Conservation (phyloP, 2,329 filamentous ascomycete genomes). For the Colletotrichum costaricense region DNA sequence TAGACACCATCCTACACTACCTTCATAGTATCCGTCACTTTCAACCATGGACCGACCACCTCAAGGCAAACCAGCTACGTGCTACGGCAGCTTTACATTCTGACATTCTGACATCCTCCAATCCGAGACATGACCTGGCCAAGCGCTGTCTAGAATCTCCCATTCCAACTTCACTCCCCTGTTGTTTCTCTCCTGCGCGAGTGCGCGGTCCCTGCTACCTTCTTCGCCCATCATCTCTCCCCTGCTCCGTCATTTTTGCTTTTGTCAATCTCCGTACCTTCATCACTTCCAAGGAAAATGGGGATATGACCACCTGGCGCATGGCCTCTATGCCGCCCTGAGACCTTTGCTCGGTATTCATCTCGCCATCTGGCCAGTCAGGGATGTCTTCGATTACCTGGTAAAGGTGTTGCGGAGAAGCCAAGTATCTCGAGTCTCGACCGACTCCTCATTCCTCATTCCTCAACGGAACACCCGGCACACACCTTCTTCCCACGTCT, state of each 20-base stretch:
- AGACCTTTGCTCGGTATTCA: neutral
- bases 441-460: neutral
- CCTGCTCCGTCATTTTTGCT: no score
- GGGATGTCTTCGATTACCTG: neutral
- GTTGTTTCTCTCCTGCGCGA: neutral
- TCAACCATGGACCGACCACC: no score
- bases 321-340: neutral
- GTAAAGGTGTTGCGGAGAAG: neutral
- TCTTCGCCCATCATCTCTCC: neutral
- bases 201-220: neutral
- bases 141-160: no score
- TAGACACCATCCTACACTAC: neutral
- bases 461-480: neutral
- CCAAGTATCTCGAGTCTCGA: neutral
- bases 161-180: no score
- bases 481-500: neutral
- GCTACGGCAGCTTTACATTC: neutral
- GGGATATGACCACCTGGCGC: no score
- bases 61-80: no score
- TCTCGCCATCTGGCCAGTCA: neutral
- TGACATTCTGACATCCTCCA: neutral
- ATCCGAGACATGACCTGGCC: neutral
- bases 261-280: no score
- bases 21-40: no score
- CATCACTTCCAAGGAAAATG: no score